A percentile compares a stretch with the other conserved stretches of the same genome.
Conservation (phyloP, 2,329 filamentous ascomycete genomes). For the Cordyceps javanica region DNA sequence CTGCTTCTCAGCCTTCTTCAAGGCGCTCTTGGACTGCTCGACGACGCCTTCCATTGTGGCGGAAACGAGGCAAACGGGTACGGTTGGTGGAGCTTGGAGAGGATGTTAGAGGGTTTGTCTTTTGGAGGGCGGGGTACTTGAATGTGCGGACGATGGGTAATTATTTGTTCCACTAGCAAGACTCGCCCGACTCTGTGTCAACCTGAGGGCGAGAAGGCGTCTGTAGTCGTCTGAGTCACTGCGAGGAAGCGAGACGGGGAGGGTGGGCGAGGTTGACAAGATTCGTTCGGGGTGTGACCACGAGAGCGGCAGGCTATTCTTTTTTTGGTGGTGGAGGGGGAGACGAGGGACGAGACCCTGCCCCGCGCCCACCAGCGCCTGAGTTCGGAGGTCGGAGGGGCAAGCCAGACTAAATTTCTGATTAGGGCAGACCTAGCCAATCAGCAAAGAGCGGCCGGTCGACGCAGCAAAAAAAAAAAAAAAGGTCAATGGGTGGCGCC, state of each 20-base stretch:
- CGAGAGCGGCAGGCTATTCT: slow-evolving; percentile 5
- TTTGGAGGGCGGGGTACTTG: slow-evolving; percentile 1
- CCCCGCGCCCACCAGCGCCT: slow-evolving; percentile 8
- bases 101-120: not conserved
- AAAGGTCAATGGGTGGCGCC: not conserved
- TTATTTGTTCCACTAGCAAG: not conserved
- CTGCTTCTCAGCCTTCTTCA: slow-evolving; percentile 62
- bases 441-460: too few species aligned
- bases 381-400: slow-evolving; percentile 12
- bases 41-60: slow-evolving; percentile 27
- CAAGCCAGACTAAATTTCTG: too few species aligned
- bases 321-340: slow-evolving; percentile 12
- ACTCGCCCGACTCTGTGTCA: slow-evolving; percentile 1
- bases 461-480: too few species aligned
- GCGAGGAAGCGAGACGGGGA: slow-evolving; percentile 4
- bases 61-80: slow-evolving; percentile 4
- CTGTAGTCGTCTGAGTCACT: slow-evolving; percentile 9
- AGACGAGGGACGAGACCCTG: slow-evolving; percentile 9
- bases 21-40: slow-evolving; percentile 52
- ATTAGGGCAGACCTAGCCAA: too few species aligned
- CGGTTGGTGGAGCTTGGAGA: slow-evolving; percentile 2
- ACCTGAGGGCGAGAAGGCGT: not conserved
- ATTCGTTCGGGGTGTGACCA: slow-evolving; percentile 6
- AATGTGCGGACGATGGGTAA: not conserved
- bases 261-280: slow-evolving; percentile 1